A percentile compares a stretch with the other conserved stretches of the same genome.
Conservation (phyloP, 2,329 filamentous ascomycete genomes). For the Graphium sp. region DNA sequence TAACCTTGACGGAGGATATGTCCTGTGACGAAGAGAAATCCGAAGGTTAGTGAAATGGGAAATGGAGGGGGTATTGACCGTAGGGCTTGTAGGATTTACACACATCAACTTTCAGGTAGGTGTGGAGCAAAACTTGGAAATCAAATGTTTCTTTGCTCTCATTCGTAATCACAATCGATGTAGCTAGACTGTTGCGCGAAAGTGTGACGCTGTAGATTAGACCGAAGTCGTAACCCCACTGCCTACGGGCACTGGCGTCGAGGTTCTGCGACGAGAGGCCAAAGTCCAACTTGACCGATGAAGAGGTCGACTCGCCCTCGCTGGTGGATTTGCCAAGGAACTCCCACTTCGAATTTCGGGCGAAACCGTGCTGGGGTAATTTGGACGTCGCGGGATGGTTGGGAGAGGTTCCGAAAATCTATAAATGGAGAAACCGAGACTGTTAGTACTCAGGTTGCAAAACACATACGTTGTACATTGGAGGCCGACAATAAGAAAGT, state of each 20-base stretch:
- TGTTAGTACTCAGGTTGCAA: slow-evolving; percentile 1
- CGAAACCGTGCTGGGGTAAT: slow-evolving; percentile 90
- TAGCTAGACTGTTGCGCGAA: slow-evolving; percentile 56
- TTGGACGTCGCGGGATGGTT: slow-evolving; percentile 59
- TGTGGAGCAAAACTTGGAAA: slow-evolving; percentile 83
- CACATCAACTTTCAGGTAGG: slow-evolving; percentile 72
- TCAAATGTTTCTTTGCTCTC: slow-evolving; percentile 71
- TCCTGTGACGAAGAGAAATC: slow-evolving; percentile 36
- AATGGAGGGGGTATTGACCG: not conserved
- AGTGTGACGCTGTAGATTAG: slow-evolving; percentile 89
- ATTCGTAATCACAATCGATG: slow-evolving; percentile 76
- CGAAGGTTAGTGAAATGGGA: not conserved
- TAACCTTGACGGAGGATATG: slow-evolving; percentile 55
- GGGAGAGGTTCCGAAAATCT: slow-evolving; percentile 77
- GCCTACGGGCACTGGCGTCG: slow-evolving; percentile 45
- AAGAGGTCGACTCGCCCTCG: slow-evolving; percentile 32
- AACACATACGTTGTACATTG: not conserved
- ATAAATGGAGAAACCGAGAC: not conserved
- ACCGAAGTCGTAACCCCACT: slow-evolving; percentile 78
- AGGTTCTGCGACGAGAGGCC: slow-evolving; percentile 65
- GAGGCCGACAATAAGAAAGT: too few species aligned
- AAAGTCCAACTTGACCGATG: slow-evolving; percentile 84
- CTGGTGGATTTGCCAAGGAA: slow-evolving; percentile 68
- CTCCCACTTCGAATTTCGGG: slow-evolving; percentile 79
- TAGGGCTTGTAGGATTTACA: slow-evolving; percentile 12